phyloP scores from a whole-genome alignment of 2,329 filamentous ascomycete genomes.

The Fusarium paranaense region DNA sequence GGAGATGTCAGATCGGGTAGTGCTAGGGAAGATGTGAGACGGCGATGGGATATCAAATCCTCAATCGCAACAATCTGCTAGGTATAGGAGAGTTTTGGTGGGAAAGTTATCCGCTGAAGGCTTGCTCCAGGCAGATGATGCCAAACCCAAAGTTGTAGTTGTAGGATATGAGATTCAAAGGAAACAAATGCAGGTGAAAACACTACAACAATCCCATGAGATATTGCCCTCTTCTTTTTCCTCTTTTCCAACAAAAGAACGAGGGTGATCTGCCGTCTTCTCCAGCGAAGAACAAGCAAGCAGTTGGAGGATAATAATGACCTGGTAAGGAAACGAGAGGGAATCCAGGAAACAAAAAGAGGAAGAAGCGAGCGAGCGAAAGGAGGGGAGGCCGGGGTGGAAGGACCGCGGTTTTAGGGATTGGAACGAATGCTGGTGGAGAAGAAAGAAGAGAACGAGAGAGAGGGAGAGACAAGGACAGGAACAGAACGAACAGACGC shows the following conservation, averaged over 20 bases:
- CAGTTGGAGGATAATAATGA: constrained; percentile 11
- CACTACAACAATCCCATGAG: constrained; percentile 23
- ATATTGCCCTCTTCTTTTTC: constrained; percentile 13
- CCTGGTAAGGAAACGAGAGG: constrained; percentile 32
- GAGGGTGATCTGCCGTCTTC: constrained; percentile 8
- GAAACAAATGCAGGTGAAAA: constrained; percentile 35
- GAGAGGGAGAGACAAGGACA: constrained; percentile 19
- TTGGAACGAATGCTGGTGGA: constrained; percentile 37
- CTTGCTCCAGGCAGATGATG: constrained; percentile 41
- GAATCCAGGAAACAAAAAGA: constrained; percentile 29
- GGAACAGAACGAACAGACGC: constrained; percentile 31
- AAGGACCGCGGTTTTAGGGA: constrained; percentile 41
- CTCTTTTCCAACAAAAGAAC: constrained; percentile 37
- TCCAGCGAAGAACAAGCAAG: constrained; percentile 1
- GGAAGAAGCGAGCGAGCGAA: constrained; percentile 19
- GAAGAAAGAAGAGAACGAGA: constrained; percentile 29
- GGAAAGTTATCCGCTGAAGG: constrained; percentile 32
- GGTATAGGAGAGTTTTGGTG: constrained; percentile 18
- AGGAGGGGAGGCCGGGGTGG: constrained; percentile 29
- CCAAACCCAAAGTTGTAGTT: constrained; percentile 36
- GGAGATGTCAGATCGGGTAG: constrained; percentile 13
- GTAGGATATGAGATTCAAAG: constrained; percentile 22
- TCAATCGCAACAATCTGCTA: constrained; percentile 24
- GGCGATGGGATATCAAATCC: constrained; percentile 44
- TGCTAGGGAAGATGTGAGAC: constrained; percentile 31